Conservation (phyloP, 1,284 basidiomycete species). For the Volvariella volvacea region DNA sequence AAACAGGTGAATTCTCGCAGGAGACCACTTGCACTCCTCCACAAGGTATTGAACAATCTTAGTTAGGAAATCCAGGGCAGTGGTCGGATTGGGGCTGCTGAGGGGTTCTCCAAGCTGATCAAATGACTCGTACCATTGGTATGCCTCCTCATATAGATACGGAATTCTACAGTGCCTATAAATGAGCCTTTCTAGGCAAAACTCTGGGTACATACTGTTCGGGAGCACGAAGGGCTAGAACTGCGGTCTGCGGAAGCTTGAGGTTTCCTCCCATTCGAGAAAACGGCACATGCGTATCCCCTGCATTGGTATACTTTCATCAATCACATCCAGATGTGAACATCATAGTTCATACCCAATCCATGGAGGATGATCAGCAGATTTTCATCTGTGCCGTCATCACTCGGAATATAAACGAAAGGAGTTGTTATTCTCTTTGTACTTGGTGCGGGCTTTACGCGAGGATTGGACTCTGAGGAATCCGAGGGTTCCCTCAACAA, state of each 20-base stretch:
- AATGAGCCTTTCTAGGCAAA: conserved; percentile 1
- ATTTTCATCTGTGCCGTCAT: conserved; percentile 84
- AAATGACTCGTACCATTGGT: conserved; percentile 87
- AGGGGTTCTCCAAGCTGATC: conserved; percentile 72
- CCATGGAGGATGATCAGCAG: conserved; percentile 84
- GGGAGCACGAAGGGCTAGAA: conserved; percentile 74
- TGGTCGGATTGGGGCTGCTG: conserved; percentile 63
- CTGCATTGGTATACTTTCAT: conserved; percentile 29
- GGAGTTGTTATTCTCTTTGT: conserved; percentile 40
- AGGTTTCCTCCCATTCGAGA: conserved; percentile 64
- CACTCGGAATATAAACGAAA: conserved; percentile 61
- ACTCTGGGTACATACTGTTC: conserved; percentile 46
- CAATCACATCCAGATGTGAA: neutral
- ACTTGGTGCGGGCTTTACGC: conserved; percentile 46
- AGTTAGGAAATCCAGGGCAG: conserved; percentile 51
- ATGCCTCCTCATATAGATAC: conserved; percentile 73
- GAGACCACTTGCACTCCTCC: conserved; percentile 57
- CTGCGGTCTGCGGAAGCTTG: conserved; percentile 83
- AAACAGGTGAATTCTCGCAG: conserved; percentile 72
- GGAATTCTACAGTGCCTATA: conserved; percentile 47
- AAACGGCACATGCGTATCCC: conserved; percentile 79
- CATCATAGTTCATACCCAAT: conserved; percentile 56
- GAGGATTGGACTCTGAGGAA: conserved; percentile 2
- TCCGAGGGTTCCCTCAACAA: too few species aligned
- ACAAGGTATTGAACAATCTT: conserved; percentile 53